Evolutionary conservation across 2,329 filamentous ascomycete genomes (phyloP).

Genomic region (Balansia obtecta): DNA sequence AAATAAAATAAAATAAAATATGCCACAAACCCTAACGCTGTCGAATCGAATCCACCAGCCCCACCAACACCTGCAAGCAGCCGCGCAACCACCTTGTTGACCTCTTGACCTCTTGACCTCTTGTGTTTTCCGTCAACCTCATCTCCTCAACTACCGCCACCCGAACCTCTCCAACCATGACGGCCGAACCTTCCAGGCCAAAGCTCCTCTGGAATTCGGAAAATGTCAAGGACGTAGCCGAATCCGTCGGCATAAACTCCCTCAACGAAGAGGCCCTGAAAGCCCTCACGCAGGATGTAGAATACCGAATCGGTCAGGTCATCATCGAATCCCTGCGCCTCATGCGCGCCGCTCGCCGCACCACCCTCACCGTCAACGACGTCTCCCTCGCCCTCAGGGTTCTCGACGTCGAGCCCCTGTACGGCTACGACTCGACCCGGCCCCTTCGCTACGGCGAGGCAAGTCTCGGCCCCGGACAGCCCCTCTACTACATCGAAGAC

Average conservation of each 20-base stretch:
- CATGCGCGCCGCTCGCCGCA: slow-evolving; percentile 85
- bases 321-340: slow-evolving; percentile 89
- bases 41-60: too few species aligned
- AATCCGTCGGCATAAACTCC: slow-evolving; percentile 78
- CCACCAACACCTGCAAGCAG: too few species aligned
- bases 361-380: slow-evolving; percentile 78
- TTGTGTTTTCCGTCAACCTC: too few species aligned
- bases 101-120: too few species aligned
- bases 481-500: slow-evolving; percentile 93
- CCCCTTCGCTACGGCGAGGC: slow-evolving; percentile 88
- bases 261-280: slow-evolving; percentile 79
- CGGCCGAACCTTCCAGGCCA: slow-evolving; percentile 30
- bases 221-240: slow-evolving; percentile 89
- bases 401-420: slow-evolving; percentile 86
- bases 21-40: too few species aligned
- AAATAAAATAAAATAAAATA: too few species aligned
- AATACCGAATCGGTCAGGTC: slow-evolving; percentile 88
- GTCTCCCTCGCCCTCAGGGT: slow-evolving; percentile 74
- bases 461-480: slow-evolving; percentile 83
- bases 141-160: not conserved
- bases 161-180: slow-evolving; percentile 15
- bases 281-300: slow-evolving; percentile 81
- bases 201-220: slow-evolving; percentile 85
- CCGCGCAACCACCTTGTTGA: too few species aligned
- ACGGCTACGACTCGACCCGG: slow-evolving; percentile 88